Evolutionary conservation across 805 yeast genomes (phyloP).

Genomic region (Pichia phayaonensis): DNA sequence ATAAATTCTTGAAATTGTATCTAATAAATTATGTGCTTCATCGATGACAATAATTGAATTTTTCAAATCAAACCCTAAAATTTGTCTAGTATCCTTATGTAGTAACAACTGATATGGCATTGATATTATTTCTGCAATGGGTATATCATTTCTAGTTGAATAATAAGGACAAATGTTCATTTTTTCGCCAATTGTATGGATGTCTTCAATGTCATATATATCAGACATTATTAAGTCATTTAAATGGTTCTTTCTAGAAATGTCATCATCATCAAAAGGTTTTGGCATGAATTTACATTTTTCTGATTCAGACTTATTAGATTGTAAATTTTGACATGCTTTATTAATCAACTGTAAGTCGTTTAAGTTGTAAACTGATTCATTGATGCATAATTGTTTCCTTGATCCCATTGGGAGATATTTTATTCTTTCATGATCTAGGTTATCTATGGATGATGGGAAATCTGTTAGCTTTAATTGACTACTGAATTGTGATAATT

Average conservation of each 20-base stretch:
- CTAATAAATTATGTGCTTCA: conserved; percentile 87
- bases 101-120: conserved; percentile 79
- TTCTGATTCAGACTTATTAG: conserved; percentile 16
- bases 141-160: conserved; percentile 50
- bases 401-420: conserved; percentile 75
- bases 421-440: conserved; percentile 45
- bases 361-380: conserved; percentile 42
- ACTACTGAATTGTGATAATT: conserved; percentile 67
- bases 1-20: conserved; percentile 62
- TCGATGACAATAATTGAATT: conserved; percentile 73
- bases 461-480: conserved; percentile 60
- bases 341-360: conserved; percentile 62
- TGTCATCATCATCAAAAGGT: conserved; percentile 24
- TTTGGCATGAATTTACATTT: conserved; percentile 38
- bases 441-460: conserved; percentile 46
- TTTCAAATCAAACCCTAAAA: conserved; percentile 50
- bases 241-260: conserved; percentile 33
- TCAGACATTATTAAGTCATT: conserved; percentile 48
- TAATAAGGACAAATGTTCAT: conserved; percentile 76
- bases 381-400: conserved; percentile 75
- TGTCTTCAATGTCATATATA: conserved; percentile 74
- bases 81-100: conserved; percentile 50
- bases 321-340: conserved; percentile 67
- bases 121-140: conserved; percentile 65
- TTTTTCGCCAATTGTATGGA: conserved; percentile 50